Conservation (phyloP, 1,139 yeast species). For the Zygosaccharomyces sapae region DNA sequence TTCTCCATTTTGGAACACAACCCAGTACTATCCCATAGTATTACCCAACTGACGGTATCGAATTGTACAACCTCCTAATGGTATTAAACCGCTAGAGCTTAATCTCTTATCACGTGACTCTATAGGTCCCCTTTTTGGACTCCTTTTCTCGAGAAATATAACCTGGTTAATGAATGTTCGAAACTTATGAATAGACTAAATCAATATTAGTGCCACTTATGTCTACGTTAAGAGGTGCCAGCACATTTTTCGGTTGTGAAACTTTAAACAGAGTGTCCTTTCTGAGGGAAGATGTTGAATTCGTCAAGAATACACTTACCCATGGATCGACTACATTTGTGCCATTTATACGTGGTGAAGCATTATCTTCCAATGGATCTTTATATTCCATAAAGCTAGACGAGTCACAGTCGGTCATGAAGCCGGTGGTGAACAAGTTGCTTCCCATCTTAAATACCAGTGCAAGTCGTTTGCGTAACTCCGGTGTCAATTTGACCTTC, state of each 20-base stretch:
- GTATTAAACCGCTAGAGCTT: background rate
- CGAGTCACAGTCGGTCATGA: conserved; percentile 15
- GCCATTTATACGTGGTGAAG: conserved; percentile 42
- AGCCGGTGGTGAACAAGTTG: conserved; percentile 17
- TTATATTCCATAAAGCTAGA: conserved; percentile 13
- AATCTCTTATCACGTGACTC: background rate
- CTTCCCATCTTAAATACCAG: conserved; percentile 18
- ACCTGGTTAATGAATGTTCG: background rate
- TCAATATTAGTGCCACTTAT: background rate
- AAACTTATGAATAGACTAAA: background rate
- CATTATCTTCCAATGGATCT: conserved; percentile 11
- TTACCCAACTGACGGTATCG: background rate
- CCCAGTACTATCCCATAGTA: background rate
- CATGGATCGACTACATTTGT: conserved; percentile 56
- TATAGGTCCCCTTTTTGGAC: background rate
- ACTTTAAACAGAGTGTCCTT: conserved; percentile 77
- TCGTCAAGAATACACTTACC: conserved; percentile 50
- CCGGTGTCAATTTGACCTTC: conserved; percentile 47
- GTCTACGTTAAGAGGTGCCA: conserved; percentile 12
- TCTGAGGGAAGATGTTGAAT: conserved; percentile 61
- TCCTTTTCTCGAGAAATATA: conserved; percentile 1
- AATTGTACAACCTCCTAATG: background rate
- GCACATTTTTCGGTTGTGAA: conserved; percentile 47
- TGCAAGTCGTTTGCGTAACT: conserved; percentile 20
- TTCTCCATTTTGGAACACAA: background rate